Percentiles rank a stretch among this genome's conserved stretches.
Evolutionary conservation across 805 yeast genomes (phyloP).

Genomic region (Candida germanica): DNA sequence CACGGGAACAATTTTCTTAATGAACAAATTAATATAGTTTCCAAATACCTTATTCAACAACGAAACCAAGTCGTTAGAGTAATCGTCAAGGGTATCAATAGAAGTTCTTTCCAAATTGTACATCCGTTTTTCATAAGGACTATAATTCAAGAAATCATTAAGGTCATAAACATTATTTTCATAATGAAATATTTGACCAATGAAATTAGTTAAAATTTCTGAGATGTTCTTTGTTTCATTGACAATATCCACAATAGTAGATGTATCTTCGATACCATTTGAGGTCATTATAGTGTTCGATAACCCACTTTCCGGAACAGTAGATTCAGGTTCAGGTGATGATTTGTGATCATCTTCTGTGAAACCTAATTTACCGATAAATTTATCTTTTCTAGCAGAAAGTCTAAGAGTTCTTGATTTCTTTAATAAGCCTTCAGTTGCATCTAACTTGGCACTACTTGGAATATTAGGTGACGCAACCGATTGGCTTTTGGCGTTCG

Average conservation of each 20-base stretch:
- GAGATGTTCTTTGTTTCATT: conserved; percentile 36
- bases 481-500: conserved; percentile 5
- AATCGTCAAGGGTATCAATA: conserved; percentile 39
- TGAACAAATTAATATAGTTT: conserved; percentile 30
- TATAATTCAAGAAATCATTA: conserved; percentile 23
- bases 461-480: conserved; percentile 5
- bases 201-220: conserved; percentile 35
- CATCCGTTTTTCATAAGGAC: conserved; percentile 33
- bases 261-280: conserved; percentile 31
- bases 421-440: conserved; percentile 15
- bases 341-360: conserved; percentile 7
- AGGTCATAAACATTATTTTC: conserved; percentile 28
- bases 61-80: conserved; percentile 45
- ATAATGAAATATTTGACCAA: conserved; percentile 41
- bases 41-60: conserved; percentile 49
- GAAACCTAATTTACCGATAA: conserved; percentile 16
- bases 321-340: conserved; percentile 1
- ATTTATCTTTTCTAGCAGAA: conserved; percentile 26
- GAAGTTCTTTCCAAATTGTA: conserved; percentile 19
- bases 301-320: not conserved
- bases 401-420: conserved; percentile 31
- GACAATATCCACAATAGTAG: conserved; percentile 30
- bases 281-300: conserved; percentile 1
- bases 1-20: conserved; percentile 34
- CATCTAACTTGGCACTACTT: conserved; percentile 7